These are phyloP conservation scores for Diutina siamensis DNA, from an alignment of 1,139 yeast species.

Conservation along the genomic window DNA sequence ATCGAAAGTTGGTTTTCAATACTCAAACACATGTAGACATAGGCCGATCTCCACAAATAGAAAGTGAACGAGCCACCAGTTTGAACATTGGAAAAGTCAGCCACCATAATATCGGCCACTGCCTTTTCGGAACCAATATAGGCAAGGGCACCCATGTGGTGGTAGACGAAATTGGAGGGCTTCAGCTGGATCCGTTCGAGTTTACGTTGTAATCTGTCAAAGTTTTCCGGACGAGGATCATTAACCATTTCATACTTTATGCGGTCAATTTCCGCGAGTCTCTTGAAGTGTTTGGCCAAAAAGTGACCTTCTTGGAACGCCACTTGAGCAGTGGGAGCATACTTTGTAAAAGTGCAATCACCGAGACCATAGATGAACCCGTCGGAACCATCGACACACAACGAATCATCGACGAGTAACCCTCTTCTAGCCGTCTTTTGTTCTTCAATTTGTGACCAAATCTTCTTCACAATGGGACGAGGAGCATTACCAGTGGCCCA, in stretches of 20 bases:
- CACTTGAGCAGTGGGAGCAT: constrained; percentile 95
- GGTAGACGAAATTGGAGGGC: constrained; percentile 49
- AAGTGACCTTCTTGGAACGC: constrained; percentile 91
- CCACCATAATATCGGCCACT: constrained; percentile 85
- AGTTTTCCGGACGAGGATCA: constrained; percentile 21
- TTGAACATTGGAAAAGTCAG: constrained; percentile 71
- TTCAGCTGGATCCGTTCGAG: constrained; percentile 30
- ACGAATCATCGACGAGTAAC: constrained; percentile 63
- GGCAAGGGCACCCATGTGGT: constrained; percentile 66
- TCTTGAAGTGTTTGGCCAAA: constrained; percentile 62
- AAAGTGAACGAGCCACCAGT: constrained; percentile 82
- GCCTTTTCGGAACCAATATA: constrained; percentile 87
- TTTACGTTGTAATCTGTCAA: constrained; percentile 30
- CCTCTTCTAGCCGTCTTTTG: constrained; percentile 90
- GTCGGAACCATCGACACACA: constrained; percentile 68
- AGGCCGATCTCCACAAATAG: constrained; percentile 91
- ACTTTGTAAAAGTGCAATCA: constrained; percentile 86
- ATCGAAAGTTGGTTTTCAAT: constrained; percentile 81
- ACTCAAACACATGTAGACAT: constrained; percentile 85
- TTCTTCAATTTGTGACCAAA: constrained; percentile 61
- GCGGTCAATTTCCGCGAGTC: constrained; percentile 56
- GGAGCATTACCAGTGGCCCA: constrained; percentile 99
- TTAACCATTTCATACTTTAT: constrained; percentile 31
- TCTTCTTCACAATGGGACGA: constrained; percentile 58
- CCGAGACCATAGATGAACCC: constrained; percentile 76